phyloP scores from a whole-genome alignment of 108 stramenopile genomes.

The Cylindrotheca fusiformis region DNA sequence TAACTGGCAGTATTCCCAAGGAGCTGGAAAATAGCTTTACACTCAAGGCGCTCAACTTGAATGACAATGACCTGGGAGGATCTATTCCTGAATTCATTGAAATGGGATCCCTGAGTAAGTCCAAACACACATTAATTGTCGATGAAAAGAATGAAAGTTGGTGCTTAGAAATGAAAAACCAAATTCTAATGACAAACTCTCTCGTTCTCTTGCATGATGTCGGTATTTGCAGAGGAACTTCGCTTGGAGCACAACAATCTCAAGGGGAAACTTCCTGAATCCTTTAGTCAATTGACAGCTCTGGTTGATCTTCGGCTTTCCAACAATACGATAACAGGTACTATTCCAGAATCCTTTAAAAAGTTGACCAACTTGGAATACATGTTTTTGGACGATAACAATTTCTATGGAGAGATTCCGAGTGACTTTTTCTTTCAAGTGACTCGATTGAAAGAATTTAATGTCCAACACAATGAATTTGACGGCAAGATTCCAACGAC shows the following conservation, averaged over 20 bases:
- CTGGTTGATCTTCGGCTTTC: conserved; percentile 33
- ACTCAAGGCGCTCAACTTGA: conserved; percentile 13
- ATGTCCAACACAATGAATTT: conserved; percentile 31
- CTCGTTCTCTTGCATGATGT: no score
- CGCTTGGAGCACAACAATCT: conserved; percentile 13
- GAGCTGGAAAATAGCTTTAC: conserved; percentile 14
- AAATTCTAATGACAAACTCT: no score
- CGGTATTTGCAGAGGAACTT: no score
- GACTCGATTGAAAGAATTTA: conserved; percentile 24
- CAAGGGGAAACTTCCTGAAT: conserved; percentile 25
- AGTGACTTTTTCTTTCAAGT: conserved; percentile 10
- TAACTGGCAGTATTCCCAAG: conserved; percentile 35
- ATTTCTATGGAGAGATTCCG: conserved; percentile 21
- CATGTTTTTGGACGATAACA: conserved; percentile 12
- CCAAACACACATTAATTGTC: no score
- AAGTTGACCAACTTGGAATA: conserved; percentile 37
- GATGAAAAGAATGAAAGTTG: no score
- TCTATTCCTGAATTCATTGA: conserved; percentile 16
- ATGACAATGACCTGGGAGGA: conserved; percentile 30
- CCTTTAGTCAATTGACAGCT: conserved; percentile 18
- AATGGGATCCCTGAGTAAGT: neutral
- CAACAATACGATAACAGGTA: conserved; percentile 34
- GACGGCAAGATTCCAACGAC: conserved; percentile 37
- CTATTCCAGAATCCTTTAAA: conserved; percentile 32
- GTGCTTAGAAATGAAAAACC: no score